Evolutionary conservation across 208 protist species (phyloP), one percentile per base, ranked within the genome.

Genomic region (Crithidia brevicula): DNA sequence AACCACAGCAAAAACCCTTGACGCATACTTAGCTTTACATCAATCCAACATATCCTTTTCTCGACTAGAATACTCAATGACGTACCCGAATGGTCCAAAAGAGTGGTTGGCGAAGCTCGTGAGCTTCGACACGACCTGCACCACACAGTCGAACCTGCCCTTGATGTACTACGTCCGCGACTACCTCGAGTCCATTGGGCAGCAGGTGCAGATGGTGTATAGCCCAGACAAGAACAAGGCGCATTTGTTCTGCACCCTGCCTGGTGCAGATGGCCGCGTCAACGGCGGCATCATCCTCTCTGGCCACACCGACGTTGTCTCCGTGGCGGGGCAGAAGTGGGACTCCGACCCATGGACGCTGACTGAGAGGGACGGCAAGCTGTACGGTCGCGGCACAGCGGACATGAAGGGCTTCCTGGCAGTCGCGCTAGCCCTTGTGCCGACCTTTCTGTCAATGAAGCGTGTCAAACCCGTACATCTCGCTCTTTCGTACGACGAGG

Each of bases 321-420:
- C 86, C n/a, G 81, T 87, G 54, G 59, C 58, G 31, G 52, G 52
- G 6, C 52, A 91, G 69, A 72, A 69, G 72, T 88, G 85, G 72
- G 53, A 82, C 65, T 77, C 30, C 49, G 79, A 86, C 59, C 78
- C 82, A 7, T 92, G 83, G 42, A 64, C n/a, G 25, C 67, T 88
- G 67, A 79, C 74, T 15, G 85, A 88, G 51, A 62, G 47, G 45
- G 72, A 82, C 31, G 76, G 80, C 25, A 85, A 79, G 57, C 67
- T 82, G 38, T 86, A 87, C 60, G 77, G 85, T 4, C 79, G 79
- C 18, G 85, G 85, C 33, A 71, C 77, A 8, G 77, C 74, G 23
- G 79, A 88, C 58, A 86, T 86, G 85, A 91, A 91, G 59, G 79
- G 79, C 20, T 86, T 88, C 60, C 51, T 91, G 16, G 82, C 82